Base-by-base conservation (phyloP, 1,284 basidiomycete genomes). In the Thecaphora thlaspeos region DNA sequence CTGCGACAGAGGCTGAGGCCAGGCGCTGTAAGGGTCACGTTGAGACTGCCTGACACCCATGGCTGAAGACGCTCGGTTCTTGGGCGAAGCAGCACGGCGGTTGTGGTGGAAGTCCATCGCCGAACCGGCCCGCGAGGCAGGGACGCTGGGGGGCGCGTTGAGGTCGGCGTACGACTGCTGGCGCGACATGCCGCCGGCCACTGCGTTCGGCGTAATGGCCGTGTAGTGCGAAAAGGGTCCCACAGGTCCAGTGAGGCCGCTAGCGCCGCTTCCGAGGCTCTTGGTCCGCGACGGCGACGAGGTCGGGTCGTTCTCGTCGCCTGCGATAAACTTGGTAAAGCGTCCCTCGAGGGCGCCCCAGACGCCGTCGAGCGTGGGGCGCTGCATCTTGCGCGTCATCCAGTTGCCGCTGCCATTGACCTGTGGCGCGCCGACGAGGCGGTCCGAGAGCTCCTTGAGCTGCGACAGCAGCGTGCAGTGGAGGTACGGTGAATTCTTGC, bases 211-310 rank as follows among this genome's bases (percentile, higher is more conserved):
- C 1, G 94, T 91, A 67, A 98, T 96, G 17, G 91, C 87, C 70
- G 89, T 92, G 79, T 90, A 97, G 71, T 92, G 91, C 19, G 91
- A 87, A 80, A 98, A 98, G 8, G 94, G 90, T 0, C 93, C 94
- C 8, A 79, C 51, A 3, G 56, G 12, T 28, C 26, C 26, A 17
- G 64, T 58, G 42, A 43, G 42, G n/a, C n/a, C n/a, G n/a, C n/a
- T n/a, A 37, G 37, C 22, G 46, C 43, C 49, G 77, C 69, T 21
- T 71, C 56, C 21, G 64, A 28, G 26, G 54, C 53, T 76, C 63
- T 41, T 75, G 64, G 41, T 65, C 67, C 66, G 59, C 28, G 84
- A 9, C 78, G 79, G 50, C 42, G 65, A 54, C 79, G 82, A 43
- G 79, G 56, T 48, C n/a, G 43, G 10, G 11, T 34, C 55, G 14